Base-by-base conservation (phyloP, 2,329 filamentous ascomycete genomes). In the Ceratocystis cacaofunesta region DNA sequence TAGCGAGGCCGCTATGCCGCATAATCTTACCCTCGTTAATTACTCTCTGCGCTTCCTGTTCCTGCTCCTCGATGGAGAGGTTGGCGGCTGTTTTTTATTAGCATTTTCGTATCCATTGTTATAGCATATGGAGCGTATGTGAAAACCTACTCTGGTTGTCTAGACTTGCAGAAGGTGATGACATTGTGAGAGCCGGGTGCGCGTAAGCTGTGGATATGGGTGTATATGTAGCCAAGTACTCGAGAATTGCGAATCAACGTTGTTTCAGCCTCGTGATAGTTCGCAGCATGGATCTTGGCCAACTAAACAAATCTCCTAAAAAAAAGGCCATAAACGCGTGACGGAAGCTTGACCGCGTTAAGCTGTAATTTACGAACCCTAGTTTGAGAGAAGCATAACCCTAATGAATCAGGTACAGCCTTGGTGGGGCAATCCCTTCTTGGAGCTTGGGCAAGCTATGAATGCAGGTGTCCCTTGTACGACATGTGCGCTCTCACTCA, bases 21-120 rank as follows among this genome's bases (percentile, higher is more conserved):
- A n/a, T 25, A 36, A 63, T 65, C 69, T 62, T 78, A 88, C 88
- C 89, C 79, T 99, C 94, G 71, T 97, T 97, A 77, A 97, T 91
- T 68, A 95, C 81, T 77, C 95, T 91, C 76, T 95, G 88, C 73
- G 89, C 85, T 70, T 84, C 77, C 73, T 89, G 81, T 73, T 87
- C 81, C 67, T 89, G 86, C 64, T 89, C 88, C 67, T 91, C 86
- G 60, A 67, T 65, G 68, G 85, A 81, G 60, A 67, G 66, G 6
- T 64, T 61, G 15, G 66, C 58, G n/a, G 60, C 65, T 70, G 65
- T 68, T 71, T 70, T n/a, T 22, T 32, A 10, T 58, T 32, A 44
- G 61, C 30, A 19, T 43, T 62, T 44, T 15, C 48, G 25, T 52
- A 32, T 8, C 36, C 43, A 61, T 64, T 15, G 10, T n/a, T 12